phyloP scores from a whole-genome alignment of 2,329 filamentous ascomycete genomes.

The Aspergillus quadricinctus region DNA sequence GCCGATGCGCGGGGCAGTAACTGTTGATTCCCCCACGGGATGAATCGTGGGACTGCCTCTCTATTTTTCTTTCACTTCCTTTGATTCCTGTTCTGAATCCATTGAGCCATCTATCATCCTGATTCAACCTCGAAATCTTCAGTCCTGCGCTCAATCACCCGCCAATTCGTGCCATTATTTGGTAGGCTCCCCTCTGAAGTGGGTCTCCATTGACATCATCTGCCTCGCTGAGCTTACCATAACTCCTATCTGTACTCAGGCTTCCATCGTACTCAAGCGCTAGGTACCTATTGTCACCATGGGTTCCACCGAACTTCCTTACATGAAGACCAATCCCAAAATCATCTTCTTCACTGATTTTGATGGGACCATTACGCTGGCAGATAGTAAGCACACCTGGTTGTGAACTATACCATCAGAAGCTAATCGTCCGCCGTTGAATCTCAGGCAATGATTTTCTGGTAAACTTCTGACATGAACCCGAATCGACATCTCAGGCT shows the following conservation, averaged over 20 bases:
- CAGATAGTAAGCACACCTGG: conserved; percentile 52
- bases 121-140: not conserved
- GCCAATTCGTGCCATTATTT: not conserved
- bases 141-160: not conserved
- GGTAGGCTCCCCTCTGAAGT: not conserved
- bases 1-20: not conserved
- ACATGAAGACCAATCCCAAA: conserved; percentile 61
- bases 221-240: not conserved
- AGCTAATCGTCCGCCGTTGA: conserved; percentile 7
- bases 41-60: not conserved
- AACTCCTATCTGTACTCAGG: not conserved
- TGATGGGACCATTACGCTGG: conserved; percentile 86
- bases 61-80: not conserved
- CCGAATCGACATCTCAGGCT: conserved; percentile 4
- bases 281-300: conserved; percentile 20
- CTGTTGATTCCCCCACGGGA: not conserved
- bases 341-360: conserved; percentile 99
- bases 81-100: not conserved
- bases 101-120: not conserved
- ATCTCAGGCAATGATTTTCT: conserved; percentile 60
- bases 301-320: conserved; percentile 32
- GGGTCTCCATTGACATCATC: not conserved
- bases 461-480: conserved; percentile 34
- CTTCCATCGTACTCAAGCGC: not conserved
- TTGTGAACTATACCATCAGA: not conserved